Evolutionary conservation across 2,329 filamentous ascomycete genomes (phyloP), one percentile per base, ranked within the genome.

Genomic region (Lasiodiplodia sp.): DNA sequence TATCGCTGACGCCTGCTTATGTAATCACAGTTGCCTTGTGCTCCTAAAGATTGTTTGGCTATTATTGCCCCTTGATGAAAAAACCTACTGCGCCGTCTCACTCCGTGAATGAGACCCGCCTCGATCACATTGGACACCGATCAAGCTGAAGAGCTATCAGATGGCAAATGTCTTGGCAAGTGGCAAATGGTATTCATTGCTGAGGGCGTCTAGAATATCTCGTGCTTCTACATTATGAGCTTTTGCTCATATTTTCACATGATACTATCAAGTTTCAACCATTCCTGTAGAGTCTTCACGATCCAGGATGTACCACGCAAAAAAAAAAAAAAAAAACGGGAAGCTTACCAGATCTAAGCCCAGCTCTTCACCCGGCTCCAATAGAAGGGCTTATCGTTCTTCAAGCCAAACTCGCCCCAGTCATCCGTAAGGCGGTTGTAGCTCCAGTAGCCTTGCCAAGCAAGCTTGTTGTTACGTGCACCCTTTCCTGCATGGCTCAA

Each of bases 371-470:
- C 88, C 51, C 88, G 77, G 72, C 85, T 86, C 81, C 88, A 91
- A 70, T 87, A 88, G 75, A 86, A 90, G 1, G 86, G 80, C 70
- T 84, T 81, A 77, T 90, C 87, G 74, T 91, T 88, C 75, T 86
- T 86, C 73, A 90, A 74, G 2, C 82, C 83, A 79, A 98, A 98
- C 80, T 92, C 91, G 4, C 86, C 92, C 92, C 92, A 96, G 79
- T 97, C 94, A 77, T 97, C 94, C 8, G 93, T 97, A 75, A 97
- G 79, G 73, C 88, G 87, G 77, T 98, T 97, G 77, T 96, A 95
- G 81, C 91, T 95, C 88, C 93, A 97, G 77, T 94, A 97, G 0
- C 92, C 91, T 74, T 91, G 91, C 95, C 96, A 99, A 0, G 84
- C 82, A 63, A 99, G 81, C 80, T 96, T 97, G 71, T 95, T 97